A percentile compares a stretch with the other conserved stretches of the same genome.
These are phyloP conservation scores for Acrocalymma vagum DNA, from an alignment of 2,329 filamentous ascomycete genomes.

Conservation along the genomic window DNA sequence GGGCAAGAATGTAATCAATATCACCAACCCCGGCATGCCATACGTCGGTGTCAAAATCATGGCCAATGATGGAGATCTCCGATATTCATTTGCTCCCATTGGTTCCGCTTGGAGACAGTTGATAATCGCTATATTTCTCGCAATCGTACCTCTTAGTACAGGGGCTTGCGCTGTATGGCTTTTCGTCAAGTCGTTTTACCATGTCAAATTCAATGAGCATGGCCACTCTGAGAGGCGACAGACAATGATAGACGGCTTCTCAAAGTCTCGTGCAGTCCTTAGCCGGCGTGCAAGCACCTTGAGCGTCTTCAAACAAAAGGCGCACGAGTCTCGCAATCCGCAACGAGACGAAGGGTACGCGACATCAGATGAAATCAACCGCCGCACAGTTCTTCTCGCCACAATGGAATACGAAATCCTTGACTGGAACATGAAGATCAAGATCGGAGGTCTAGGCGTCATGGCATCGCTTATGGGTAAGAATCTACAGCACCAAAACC, in stretches of 20 bases:
- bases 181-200: conserved; percentile 70
- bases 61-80: conserved; percentile 63
- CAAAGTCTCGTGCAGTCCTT: conserved; percentile 2
- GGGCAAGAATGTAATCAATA: conserved; percentile 65
- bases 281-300: conserved; percentile 6
- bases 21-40: conserved; percentile 65
- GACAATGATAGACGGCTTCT: conserved; percentile 14
- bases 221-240: conserved; percentile 61
- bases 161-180: conserved; percentile 61
- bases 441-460: conserved; percentile 74
- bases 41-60: conserved; percentile 64
- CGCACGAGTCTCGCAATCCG: conserved; percentile 1
- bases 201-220: conserved; percentile 69
- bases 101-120: conserved; percentile 65
- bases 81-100: conserved; percentile 61
- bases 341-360: conserved; percentile 22
- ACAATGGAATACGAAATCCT: conserved; percentile 79
- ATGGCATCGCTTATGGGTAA: conserved; percentile 77
- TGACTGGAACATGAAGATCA: conserved; percentile 75
- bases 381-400: conserved; percentile 69
- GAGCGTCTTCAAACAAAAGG: conserved; percentile 10
- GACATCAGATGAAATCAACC: conserved; percentile 24
- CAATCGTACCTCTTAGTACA: conserved; percentile 61
- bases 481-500: conserved; percentile 69
- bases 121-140: conserved; percentile 62